phyloP scores from a whole-genome alignment of 1,139 yeast species.

The Hansenula sp. region DNA sequence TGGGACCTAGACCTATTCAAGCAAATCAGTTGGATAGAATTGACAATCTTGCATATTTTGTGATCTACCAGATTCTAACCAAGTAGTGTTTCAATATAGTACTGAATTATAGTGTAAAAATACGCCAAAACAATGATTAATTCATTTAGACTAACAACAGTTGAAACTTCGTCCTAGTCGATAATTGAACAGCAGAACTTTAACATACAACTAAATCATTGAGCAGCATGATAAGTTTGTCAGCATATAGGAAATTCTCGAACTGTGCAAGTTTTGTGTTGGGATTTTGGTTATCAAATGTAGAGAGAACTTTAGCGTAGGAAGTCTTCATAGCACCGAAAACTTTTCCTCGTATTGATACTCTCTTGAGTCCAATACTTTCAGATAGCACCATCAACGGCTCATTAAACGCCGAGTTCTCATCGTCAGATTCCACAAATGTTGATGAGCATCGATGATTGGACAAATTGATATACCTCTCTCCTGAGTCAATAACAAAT shows the following conservation, averaged over 20 bases:
- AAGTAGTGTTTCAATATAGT: too few relatives aligned
- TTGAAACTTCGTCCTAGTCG: too few relatives aligned
- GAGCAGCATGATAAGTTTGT: neutral
- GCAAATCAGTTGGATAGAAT: too few relatives aligned
- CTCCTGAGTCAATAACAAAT: conserved; percentile 39
- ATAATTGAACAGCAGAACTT: too few relatives aligned
- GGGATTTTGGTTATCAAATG: neutral
- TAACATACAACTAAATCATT: neutral
- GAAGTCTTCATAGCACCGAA: neutral
- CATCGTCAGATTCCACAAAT: neutral
- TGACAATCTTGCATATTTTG: too few relatives aligned
- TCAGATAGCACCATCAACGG: neutral
- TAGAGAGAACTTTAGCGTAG: neutral
- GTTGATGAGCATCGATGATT: too few relatives aligned
- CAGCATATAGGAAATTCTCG: neutral
- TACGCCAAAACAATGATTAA: too few relatives aligned
- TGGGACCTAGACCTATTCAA: too few relatives aligned
- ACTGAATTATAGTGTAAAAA: too few relatives aligned
- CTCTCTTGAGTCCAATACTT: neutral
- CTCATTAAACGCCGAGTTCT: neutral
- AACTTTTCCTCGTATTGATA: neutral
- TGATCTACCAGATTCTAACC: too few relatives aligned
- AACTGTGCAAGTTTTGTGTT: neutral
- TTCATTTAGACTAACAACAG: too few relatives aligned
- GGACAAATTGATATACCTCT: conserved; percentile 21